phyloP scores from a whole-genome alignment of 768 basidiomycete species.

The Pleurotus sapidus region DNA sequence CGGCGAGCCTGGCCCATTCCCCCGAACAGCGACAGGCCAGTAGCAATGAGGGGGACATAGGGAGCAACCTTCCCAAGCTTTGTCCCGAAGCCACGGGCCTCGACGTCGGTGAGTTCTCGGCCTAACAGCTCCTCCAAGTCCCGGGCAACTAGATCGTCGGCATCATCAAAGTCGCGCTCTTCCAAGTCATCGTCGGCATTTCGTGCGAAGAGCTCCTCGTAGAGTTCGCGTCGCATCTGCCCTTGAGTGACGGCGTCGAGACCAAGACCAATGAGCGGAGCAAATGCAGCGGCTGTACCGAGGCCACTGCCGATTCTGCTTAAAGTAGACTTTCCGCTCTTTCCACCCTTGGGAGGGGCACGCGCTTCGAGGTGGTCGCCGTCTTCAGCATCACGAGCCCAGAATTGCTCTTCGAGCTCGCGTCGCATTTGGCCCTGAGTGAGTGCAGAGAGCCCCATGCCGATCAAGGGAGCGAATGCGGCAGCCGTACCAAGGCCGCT shows the following conservation, averaged over 20 bases:
- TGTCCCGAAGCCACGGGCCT: background rate
- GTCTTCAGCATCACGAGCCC: background rate
- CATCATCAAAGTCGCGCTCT: background rate
- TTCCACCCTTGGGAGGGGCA: background rate
- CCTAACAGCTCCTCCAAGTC: background rate
- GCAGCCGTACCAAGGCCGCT: background rate
- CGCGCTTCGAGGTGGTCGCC: background rate
- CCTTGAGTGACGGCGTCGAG: background rate
- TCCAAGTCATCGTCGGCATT: background rate
- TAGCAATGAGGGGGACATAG: constrained; percentile 1
- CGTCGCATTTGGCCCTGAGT: background rate
- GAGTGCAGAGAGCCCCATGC: background rate
- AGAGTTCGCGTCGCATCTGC: background rate
- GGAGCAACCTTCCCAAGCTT: background rate
- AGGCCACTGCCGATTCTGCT: background rate
- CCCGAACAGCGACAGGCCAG: background rate
- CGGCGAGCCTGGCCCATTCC: background rate
- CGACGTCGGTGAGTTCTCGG: background rate
- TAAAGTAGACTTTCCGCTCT: background rate
- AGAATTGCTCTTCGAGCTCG: background rate
- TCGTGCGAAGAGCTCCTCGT: too few species aligned
- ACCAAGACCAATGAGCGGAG: background rate
- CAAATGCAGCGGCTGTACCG: background rate
- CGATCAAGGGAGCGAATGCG: background rate
- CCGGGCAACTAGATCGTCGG: background rate